A percentile compares a stretch with the other conserved stretches of the same genome.
Conservation (phyloP, 352 stramenopile species). For the Thalassiosira exigua region DNA sequence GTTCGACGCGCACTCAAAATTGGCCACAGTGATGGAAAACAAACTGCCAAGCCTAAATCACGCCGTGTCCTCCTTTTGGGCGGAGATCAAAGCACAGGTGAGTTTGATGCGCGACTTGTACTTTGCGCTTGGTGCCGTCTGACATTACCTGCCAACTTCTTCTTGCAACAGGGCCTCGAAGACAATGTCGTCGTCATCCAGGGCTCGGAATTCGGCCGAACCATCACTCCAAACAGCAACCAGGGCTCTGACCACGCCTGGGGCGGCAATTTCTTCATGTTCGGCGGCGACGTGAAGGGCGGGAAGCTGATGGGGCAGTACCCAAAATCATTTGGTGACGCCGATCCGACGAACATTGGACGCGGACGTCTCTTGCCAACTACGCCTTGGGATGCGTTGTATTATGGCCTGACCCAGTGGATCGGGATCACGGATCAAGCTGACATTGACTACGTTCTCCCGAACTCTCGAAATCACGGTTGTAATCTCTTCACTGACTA, state of each 20-base stretch:
- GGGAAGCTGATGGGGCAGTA: constrained; percentile 71
- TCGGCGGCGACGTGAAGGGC: constrained; percentile 66
- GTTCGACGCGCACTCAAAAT: constrained; percentile 80
- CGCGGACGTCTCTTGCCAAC: constrained; percentile 69
- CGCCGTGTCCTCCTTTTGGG: constrained; percentile 70
- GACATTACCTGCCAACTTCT: too few species aligned
- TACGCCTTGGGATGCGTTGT: constrained; percentile 72
- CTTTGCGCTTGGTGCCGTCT: too few species aligned
- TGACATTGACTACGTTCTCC: constrained; percentile 37
- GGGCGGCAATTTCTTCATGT: constrained; percentile 58
- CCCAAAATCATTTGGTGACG: constrained; percentile 47
- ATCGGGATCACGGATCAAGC: constrained; percentile 63
- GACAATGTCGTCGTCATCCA: constrained; percentile 61
- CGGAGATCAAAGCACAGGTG: constrained; percentile 45
- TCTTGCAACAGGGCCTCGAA: constrained; percentile 21
- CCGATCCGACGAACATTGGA: constrained; percentile 50
- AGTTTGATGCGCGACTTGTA: neutral
- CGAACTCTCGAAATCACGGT: neutral
- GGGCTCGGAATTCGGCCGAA: constrained; percentile 76
- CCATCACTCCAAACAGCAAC: constrained; percentile 76
- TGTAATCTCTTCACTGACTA: constrained; percentile 48
- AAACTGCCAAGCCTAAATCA: constrained; percentile 67
- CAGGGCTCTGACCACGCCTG: constrained; percentile 53
- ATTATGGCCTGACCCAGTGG: constrained; percentile 64
- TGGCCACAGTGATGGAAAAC: constrained; percentile 47